Evolutionary conservation across 2,329 filamentous ascomycete species (phyloP), one percentile per base, ranked within the genome.

Genomic region (Exophiala sideris): DNA sequence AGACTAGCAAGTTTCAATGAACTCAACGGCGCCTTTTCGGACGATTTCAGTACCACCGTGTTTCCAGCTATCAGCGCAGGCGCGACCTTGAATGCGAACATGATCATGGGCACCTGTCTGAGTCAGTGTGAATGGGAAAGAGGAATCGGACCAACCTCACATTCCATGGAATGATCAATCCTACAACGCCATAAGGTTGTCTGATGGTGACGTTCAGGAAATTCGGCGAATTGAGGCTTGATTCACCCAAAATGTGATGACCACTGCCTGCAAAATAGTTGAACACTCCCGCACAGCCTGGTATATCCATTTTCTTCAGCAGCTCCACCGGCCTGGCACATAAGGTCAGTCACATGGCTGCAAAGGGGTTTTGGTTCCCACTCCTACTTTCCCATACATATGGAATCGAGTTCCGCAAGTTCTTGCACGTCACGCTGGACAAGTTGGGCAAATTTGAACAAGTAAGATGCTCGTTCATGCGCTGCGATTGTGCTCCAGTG

Each of bases 151-250:
- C 2, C 2, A 18, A 18, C 16, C 16, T 18, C 16, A 45, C 44
- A 20, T 83, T 82, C 79, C 80, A 83, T 0, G 80, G 80, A 46
- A 82, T 79, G 48, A 84, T 84, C 14, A 70, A 70, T 1, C 72
- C 80, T 0, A 73, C 75, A 5, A 45, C 48, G 10, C 48, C 48
- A 12, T 24, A 42, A 4, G 48, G 48, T 20, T 50, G 48, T 18
- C 48, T 18, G 9, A 50, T 4, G 5, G 38, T 9, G 14, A 50
- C 9, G 12, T 45, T 50, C 10, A 44, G 5, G 20, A 42, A 50
- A 11, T 33, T 16, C 3, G 39, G 4, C 10, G 50, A 36, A 20
- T 10, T 24, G 6, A 47, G 20, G 35, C 38, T 46, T 18, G 45
- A 29, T 9, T 50, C 29, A 12, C 48, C 48, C 7, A 34, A 6